Evolutionary conservation across 2,329 filamentous ascomycete genomes (phyloP), one percentile per base, ranked within the genome.

Genomic region (Cordyceps militaris): DNA sequence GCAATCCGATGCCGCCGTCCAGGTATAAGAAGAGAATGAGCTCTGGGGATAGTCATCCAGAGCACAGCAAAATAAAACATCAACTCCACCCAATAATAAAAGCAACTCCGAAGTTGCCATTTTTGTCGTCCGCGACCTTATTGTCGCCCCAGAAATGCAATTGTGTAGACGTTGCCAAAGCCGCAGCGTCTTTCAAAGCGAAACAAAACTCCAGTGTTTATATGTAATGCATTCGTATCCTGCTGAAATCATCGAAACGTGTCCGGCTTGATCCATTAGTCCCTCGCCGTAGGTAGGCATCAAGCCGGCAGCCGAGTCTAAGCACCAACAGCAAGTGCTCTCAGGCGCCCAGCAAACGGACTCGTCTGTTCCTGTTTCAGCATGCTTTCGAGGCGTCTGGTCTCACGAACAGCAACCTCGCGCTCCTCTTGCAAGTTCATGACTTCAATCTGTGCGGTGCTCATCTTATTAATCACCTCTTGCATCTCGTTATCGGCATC

Each of bases 391-490:
- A 94, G 77, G 66, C 77, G 81, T 65, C 83, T 80, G 59, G 89
- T 91, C 70, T 88, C 82, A 52, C 84, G 81, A 65, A 89, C 81
- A 23, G 89, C 88, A 63, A 86, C 84, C 66, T 94, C 89, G 65
- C 84, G 80, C 71, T 88, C 83, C 63, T 84, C 83, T 70, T 92
- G 89, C 49, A 95, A 77, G 68, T 90, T 87, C 65, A 88, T 84
- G 47, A 94, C 89, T 72, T 92, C 88, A 62, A 93, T 88, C 74
- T 94, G 89, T 26, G 89, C 87, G 64, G 79, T 77, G 73, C 89
- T 92, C 85, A 95, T 93, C 65, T 84, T 81, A 60, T 84, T 79
- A 16, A 94, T 86, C 6, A 94, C 89, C 67, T 89, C 85, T 66
- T 90, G 84, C 87, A 94, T 92, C 72, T 93, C 89, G 48, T 77